phyloP scores from a whole-genome alignment of 2,329 filamentous ascomycete species.

The Aureobasidium sp. region DNA sequence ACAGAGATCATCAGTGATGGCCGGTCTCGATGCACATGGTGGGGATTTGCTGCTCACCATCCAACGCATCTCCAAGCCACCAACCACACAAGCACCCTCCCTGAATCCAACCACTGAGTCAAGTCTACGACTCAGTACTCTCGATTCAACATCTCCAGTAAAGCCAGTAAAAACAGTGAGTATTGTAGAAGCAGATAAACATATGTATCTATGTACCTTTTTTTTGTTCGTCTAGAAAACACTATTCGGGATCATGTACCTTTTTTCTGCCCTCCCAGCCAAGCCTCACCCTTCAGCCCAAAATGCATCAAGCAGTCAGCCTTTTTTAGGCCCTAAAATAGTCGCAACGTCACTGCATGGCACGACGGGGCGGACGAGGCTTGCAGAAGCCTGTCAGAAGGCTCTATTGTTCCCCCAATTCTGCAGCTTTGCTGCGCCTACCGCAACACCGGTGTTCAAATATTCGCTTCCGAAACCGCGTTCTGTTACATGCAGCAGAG shows the following conservation, averaged over 20 bases:
- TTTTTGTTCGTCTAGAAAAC: background rate
- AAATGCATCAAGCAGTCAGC: too few relatives aligned
- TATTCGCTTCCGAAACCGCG: background rate
- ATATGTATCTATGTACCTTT: background rate
- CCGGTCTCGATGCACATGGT: background rate
- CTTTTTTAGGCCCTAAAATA: background rate
- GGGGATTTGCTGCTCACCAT: background rate
- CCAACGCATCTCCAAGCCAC: background rate
- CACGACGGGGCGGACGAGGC: background rate
- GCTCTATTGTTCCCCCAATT: background rate
- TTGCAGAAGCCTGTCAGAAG: conserved; percentile 12
- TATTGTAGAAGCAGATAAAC: background rate
- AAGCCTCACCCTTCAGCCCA: too few relatives aligned
- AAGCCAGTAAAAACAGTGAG: background rate
- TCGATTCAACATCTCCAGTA: background rate
- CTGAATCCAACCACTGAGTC: background rate
- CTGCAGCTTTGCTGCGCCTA: background rate
- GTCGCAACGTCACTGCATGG: conserved; percentile 12
- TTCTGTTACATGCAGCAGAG: background rate
- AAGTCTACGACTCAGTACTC: background rate
- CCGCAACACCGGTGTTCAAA: too few relatives aligned
- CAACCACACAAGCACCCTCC: background rate
- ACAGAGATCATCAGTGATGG: background rate
- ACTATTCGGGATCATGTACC: too few relatives aligned
- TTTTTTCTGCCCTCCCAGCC: too few relatives aligned